Conservation (phyloP, 2,329 filamentous ascomycete species). For the Colletotrichum lupini region DNA sequence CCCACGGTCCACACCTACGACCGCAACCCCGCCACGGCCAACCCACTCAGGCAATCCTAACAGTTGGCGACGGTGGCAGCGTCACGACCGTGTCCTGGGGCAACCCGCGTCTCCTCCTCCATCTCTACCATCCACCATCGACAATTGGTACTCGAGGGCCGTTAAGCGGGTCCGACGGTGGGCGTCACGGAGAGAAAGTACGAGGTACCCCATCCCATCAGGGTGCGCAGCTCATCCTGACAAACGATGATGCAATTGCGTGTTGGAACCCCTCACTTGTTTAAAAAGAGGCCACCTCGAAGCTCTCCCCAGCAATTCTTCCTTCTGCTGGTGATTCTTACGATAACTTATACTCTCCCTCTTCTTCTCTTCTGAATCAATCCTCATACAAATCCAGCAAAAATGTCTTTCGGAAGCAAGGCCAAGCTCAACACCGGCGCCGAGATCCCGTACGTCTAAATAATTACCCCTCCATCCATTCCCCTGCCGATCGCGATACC, state of each 20-base stretch:
- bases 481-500: conserved; percentile 19
- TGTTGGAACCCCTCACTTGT: conserved; percentile 28
- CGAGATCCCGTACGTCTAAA: conserved; percentile 62
- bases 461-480: neutral
- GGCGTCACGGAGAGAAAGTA: conserved; percentile 16
- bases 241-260: conserved; percentile 35
- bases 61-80: neutral
- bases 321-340: neutral
- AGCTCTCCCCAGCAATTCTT: neutral
- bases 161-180: conserved; percentile 30
- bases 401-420: conserved; percentile 67
- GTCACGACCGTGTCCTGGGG: neutral
- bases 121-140: neutral
- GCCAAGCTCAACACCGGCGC: conserved; percentile 72
- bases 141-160: neutral
- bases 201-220: conserved; percentile 12
- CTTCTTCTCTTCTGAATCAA: neutral
- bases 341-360: neutral
- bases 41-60: neutral
- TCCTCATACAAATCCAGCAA: conserved; percentile 15
- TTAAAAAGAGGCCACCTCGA: conserved; percentile 11
- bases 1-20: neutral
- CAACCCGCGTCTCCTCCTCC: neutral
- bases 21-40: neutral
- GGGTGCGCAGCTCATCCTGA: conserved; percentile 32